These are phyloP conservation scores for Aegilops sharonensis DNA, from an alignment of 176 grass and related monocot genomes.

Conservation along the genomic window DNA sequence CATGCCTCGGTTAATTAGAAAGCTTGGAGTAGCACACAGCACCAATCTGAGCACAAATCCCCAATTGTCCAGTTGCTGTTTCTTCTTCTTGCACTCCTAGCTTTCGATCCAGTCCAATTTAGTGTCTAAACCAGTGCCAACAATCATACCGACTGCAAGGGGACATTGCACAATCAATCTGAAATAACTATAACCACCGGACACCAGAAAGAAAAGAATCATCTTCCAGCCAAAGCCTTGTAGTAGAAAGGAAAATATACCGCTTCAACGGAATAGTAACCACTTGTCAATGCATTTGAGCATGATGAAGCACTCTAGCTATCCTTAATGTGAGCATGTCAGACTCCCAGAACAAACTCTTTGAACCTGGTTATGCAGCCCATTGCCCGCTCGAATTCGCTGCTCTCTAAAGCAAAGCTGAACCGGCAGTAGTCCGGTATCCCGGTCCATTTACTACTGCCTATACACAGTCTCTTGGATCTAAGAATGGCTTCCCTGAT, in stretches of 20 bases:
- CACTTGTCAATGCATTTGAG: neutral
- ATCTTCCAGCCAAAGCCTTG: neutral
- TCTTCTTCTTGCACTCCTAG: too few relatives aligned
- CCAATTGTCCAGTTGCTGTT: too few relatives aligned
- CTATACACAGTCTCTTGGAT: too few relatives aligned
- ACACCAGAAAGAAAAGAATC: neutral
- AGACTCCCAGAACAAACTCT: conserved; percentile 49
- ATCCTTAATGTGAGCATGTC: conserved; percentile 8
- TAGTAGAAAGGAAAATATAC: neutral
- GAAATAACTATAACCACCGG: neutral
- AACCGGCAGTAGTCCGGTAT: too few relatives aligned
- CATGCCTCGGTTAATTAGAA: too few relatives aligned
- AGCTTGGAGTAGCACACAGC: too few relatives aligned
- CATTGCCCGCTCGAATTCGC: conserved; percentile 56
- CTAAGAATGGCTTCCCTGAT: too few relatives aligned
- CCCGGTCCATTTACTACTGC: too few relatives aligned
- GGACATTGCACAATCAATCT: neutral
- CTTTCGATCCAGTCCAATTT: too few relatives aligned
- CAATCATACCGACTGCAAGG: neutral
- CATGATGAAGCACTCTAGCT: neutral
- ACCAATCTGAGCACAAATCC: too few relatives aligned
- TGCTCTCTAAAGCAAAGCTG: neutral
- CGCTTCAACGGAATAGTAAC: neutral
- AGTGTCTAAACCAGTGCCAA: too few relatives aligned
- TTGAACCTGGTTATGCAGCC: conserved; percentile 57